A percentile compares a stretch with the other conserved stretches of the same genome.
These are phyloP conservation scores for Capsicum pubescens DNA, from an alignment of 257 asterid species.

Conservation along the genomic window DNA sequence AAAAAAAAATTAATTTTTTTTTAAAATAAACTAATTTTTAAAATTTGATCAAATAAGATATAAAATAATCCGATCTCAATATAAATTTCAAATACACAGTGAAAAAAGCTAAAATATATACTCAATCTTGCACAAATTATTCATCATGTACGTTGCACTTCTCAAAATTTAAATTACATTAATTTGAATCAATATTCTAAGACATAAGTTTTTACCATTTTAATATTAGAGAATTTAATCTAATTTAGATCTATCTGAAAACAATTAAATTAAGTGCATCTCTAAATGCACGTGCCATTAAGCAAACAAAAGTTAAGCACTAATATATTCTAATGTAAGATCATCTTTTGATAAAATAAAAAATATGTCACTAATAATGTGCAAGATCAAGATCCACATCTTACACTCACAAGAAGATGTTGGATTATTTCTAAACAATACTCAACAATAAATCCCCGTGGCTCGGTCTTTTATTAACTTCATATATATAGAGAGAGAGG, in stretches of 20 bases:
- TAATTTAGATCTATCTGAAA: neutral
- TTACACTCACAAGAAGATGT: neutral
- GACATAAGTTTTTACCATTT: neutral
- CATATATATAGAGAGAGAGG: no score
- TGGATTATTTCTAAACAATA: neutral
- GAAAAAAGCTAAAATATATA: no score
- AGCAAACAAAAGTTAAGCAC: neutral
- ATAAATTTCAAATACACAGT: no score
- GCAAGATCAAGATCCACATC: neutral
- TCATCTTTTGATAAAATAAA: neutral
- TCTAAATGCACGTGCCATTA: neutral
- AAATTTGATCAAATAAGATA: no score
- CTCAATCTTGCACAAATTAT: no score
- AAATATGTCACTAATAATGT: neutral
- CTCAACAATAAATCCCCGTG: neutral
- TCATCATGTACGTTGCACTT: no score
- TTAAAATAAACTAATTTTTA: no score
- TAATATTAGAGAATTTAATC: neutral
- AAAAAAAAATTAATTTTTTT: no score
- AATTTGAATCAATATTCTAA: neutral
- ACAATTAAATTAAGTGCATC: neutral
- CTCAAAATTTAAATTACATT: no score
- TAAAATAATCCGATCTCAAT: no score
- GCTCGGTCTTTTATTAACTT: no score
- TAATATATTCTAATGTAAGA: neutral